These are phyloP conservation scores for Mrakia hoshinonis DNA, from an alignment of 768 basidiomycete species.

Conservation along the genomic window DNA sequence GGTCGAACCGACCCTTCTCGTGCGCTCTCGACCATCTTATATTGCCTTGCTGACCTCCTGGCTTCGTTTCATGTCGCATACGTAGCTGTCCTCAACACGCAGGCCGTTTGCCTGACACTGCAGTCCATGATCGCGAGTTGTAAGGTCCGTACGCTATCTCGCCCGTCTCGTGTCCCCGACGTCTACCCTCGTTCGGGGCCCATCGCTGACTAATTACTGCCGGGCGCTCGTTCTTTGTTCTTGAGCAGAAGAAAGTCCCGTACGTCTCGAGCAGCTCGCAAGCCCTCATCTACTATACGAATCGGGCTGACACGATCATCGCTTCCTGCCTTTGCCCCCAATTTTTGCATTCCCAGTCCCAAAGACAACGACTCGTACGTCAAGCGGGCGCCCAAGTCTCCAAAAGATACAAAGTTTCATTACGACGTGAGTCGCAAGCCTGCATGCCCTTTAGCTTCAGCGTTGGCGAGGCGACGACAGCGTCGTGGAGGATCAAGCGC, in stretches of 20 bases:
- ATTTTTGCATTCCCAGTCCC: background rate
- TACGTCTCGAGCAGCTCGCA: background rate
- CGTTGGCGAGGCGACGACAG: too few species aligned
- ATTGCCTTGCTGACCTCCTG: background rate
- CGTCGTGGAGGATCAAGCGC: too few species aligned
- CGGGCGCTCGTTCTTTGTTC: background rate
- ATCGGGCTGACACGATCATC: background rate
- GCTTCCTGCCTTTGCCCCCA: background rate
- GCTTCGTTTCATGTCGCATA: background rate
- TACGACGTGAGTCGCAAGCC: background rate
- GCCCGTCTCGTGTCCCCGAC: background rate
- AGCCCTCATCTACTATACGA: background rate
- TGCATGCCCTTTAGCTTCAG: too few species aligned
- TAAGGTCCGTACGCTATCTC: conserved; percentile 50
- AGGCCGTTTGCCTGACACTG: conserved; percentile 71
- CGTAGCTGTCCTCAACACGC: conserved; percentile 42
- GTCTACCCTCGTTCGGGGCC: background rate
- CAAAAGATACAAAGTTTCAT: background rate
- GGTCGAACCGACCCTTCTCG: too few species aligned
- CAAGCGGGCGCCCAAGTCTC: conserved; percentile 14
- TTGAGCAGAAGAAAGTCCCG: conserved; percentile 4
- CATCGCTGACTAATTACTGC: too few species aligned
- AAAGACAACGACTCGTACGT: conserved; percentile 11
- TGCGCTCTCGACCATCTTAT: conserved; percentile 54
- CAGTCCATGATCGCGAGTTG: conserved; percentile 90